These are phyloP conservation scores for Tetrahymena thermophila DNA, from an alignment of 73 alveolate species.

Conservation along the genomic window DNA sequence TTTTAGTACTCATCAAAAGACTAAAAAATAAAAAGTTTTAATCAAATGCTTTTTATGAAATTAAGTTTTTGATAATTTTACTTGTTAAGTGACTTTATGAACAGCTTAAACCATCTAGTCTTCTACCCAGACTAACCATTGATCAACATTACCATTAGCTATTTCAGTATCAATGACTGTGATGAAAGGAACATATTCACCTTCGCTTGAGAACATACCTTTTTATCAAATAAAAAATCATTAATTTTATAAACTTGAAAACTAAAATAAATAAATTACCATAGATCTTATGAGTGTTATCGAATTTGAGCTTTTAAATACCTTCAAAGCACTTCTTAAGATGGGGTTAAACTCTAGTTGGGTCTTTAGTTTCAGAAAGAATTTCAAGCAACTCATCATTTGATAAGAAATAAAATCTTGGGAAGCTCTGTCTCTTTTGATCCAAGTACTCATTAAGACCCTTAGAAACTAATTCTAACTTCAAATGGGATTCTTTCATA, in stretches of 20 bases:
- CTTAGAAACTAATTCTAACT: conserved; percentile 74
- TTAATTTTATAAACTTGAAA: neutral
- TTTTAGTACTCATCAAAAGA: conserved; percentile 29
- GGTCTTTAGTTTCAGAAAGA: conserved; percentile 89
- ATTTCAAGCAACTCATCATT: conserved; percentile 92
- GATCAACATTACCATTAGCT: conserved; percentile 94
- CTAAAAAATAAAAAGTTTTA: neutral
- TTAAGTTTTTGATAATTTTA: neutral
- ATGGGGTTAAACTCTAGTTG: conserved; percentile 79
- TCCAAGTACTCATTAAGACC: conserved; percentile 86
- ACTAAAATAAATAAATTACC: neutral
- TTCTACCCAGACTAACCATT: conserved; percentile 89
- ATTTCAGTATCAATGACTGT: conserved; percentile 65
- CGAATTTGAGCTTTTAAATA: conserved; percentile 69
- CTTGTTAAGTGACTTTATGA: conserved; percentile 62
- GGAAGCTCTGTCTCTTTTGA: conserved; percentile 89
- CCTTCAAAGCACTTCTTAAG: conserved; percentile 95
- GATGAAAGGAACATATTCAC: conserved; percentile 70
- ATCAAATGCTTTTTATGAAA: neutral
- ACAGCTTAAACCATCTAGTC: conserved; percentile 80
- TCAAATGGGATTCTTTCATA: conserved; percentile 75
- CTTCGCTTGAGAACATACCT: conserved; percentile 78
- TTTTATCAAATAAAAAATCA: neutral
- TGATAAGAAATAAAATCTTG: conserved; percentile 92
- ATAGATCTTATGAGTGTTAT: conserved; percentile 63